Evolutionary conservation across 192 early-diverging fungal genomes (phyloP), one percentile per base, ranked within the genome.

Genomic region (Backusella westeae): DNA sequence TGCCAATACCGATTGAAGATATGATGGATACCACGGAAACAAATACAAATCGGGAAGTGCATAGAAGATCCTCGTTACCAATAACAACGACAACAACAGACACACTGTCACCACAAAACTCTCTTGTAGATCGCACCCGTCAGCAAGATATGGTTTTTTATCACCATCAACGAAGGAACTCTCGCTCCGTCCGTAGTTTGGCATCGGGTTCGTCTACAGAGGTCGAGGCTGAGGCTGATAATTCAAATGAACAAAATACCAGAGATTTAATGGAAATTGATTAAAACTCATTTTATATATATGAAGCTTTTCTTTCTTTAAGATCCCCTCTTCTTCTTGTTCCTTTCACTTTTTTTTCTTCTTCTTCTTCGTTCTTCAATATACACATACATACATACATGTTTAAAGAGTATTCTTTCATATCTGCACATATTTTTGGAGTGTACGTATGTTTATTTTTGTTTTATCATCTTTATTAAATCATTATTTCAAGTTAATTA

Each of bases 131-230:
- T 41, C 77, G 72, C 29, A 66, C 59, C 4, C 72, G 66, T 39
- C 49, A 79, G 6, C 53, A 63, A 2, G 32, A 71, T 29, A 26
- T 75, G 39, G 39, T 76, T 26, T 80, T 72, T 70, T 80, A 78
- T 69, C 70, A 71, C 26, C 70, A 49, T 17, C 75, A 71, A 21
- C 56, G 75, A 26, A 65, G 75, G 19, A 67, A 78, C 34, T 80
- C 75, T 44, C 75, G 72, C 14, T 78, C 79, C 0, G 75, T 69
- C 9, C 67, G 67, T 35, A 84, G 74, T 69, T 49, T 80, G 9
- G 79, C 79, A 15, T 75, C 81, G 15, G 69, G 80, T 26, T 77
- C 77, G 2, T 80, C 77, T 65, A 75, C 83, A 56, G 81, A 80
- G 74, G 73, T 73, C 21, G 70, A 75, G 36, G 75, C 69, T 29